Base-by-base conservation (phyloP, 306 rosid genomes). In the Purshia tridentata region DNA sequence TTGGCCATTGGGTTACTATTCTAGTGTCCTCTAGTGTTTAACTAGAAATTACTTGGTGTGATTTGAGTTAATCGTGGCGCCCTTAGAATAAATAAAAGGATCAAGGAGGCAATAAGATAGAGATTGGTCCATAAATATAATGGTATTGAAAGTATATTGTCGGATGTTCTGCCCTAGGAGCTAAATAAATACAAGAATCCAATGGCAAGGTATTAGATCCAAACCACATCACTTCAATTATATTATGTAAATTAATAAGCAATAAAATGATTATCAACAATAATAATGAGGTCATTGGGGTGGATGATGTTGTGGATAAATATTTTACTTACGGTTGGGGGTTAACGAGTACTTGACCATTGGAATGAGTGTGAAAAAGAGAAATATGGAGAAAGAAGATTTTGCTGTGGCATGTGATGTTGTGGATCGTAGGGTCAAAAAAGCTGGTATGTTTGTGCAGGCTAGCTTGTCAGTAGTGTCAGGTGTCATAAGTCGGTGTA, bases 401-500 rank as follows among this genome's bases (percentile, higher is more conserved):
- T 46, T n/a, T 6, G 48, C n/a, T 47, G 65, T 39, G 23, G 69
- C 79, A 73, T 80, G 83, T 62, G 77, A 65, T 18, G 6, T 5
- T 14, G 69, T 49, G 44, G 1, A 12, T 39, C 15, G 5, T 14
- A 58, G 45, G 58, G 83, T 80, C 81, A 82, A 82, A 62, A 81
- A 80, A 70, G 83, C 65, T 77, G 81, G 11, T 7, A 46, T 48
- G 4, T 13, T 13, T 58, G 8, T 10, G 51, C 29, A 49, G 19
- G 11, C 67, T 45, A 63, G 46, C 46, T 72, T 78, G 78, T 69
- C 80, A 78, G 65, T 7, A 5, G 49, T 72, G 62, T 69, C 77
- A 63, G 72, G 35, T 23, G 60, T 79, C 79, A 60, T 61, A 35
- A 44, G 39, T 6, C 4, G 4, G 11, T 56, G 45, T 50, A 22